Conservation (phyloP, 148 eudicot genomes). For the Simmondsia chinensis region DNA sequence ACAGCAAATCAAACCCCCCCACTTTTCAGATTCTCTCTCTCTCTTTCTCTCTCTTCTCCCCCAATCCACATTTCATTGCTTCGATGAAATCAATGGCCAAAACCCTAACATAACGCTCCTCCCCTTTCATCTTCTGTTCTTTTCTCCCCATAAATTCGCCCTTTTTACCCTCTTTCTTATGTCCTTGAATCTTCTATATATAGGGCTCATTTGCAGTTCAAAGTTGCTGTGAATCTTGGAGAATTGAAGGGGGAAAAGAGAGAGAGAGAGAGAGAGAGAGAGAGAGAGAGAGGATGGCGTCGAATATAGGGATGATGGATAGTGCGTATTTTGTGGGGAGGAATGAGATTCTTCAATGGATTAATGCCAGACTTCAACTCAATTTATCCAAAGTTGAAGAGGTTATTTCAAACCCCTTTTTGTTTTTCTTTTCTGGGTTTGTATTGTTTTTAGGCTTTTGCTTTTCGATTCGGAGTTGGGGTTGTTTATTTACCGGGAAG, state of each 20-base stretch:
- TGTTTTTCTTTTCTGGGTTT: not conserved
- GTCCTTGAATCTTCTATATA: not conserved
- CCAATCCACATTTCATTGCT: no score
- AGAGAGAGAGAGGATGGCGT: constrained; percentile 35
- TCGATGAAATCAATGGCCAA: no score
- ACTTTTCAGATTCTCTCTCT: no score
- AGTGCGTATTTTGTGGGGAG: constrained; percentile 93
- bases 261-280: not conserved
- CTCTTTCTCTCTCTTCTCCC: no score
- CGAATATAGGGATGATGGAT: constrained; percentile 91
- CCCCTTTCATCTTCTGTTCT: constrained; percentile 2
- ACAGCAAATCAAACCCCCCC: no score
- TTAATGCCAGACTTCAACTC: constrained; percentile 72
- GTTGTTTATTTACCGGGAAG: not conserved
- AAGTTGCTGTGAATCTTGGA: not conserved
- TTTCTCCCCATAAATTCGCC: constrained; percentile 1
- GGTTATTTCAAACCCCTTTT: constrained; percentile 21
- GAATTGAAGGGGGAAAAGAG: not conserved
- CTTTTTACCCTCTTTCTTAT: not conserved
- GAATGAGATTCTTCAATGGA: constrained; percentile 80
- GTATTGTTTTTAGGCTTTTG: not conserved
- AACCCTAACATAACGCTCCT: not conserved
- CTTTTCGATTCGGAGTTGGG: no score
- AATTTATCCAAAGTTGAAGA: constrained; percentile 85
- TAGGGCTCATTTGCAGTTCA: constrained; percentile 1